Conservation (phyloP, 805 yeast species). For the Candida ipomoeae region DNA sequence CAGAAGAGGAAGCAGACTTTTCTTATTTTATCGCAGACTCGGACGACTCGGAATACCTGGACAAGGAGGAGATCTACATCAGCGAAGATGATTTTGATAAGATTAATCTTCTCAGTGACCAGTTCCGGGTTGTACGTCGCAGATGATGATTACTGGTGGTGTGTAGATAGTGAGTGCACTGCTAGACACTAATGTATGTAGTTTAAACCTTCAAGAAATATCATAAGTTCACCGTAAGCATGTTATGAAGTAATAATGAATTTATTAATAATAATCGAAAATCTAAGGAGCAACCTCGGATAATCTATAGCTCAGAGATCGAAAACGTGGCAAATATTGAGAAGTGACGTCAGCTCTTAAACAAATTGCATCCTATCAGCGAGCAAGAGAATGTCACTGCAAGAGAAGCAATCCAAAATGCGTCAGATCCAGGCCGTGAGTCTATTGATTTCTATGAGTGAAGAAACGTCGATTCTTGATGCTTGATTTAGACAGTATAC, state of each 20-base stretch:
- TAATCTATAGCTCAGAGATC: no score
- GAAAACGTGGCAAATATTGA: no score
- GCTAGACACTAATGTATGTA: background rate
- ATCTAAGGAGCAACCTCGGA: no score
- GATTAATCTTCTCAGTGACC: background rate
- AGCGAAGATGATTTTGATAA: background rate
- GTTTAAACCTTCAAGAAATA: no score
- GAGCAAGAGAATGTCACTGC: background rate
- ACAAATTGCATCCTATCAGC: background rate
- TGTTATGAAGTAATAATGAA: no score
- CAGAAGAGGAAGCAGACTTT: conserved; percentile 11
- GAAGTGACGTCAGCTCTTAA: background rate
- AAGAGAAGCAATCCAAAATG: background rate
- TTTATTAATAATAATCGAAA: no score
- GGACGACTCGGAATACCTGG: conserved; percentile 6
- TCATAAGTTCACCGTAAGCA: no score
- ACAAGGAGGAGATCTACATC: conserved; percentile 11
- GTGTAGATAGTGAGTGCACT: background rate
- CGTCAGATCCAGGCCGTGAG: background rate
- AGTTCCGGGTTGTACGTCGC: background rate
- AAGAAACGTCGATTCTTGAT: no score
- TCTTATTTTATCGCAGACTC: conserved; percentile 3
- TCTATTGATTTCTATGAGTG: background rate
- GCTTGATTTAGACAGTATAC: no score
- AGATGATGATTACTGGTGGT: background rate